Base-by-base conservation (phyloP, 2,329 filamentous ascomycete genomes). In the Ambrosiella beaveri region DNA sequence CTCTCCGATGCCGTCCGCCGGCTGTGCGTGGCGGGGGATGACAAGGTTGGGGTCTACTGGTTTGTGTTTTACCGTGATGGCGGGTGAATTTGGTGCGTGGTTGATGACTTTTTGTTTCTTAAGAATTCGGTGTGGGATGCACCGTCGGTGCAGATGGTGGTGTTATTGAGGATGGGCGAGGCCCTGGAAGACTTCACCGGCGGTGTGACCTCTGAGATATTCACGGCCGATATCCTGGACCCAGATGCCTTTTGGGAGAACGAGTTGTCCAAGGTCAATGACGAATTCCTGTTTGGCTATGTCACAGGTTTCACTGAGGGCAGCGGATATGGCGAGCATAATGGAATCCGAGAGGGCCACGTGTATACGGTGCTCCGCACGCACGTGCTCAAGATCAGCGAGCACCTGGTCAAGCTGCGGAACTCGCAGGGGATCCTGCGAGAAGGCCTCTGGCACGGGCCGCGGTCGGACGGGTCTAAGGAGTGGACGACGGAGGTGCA, bases 21-120 rank as follows among this genome's bases (percentile, higher is more conserved):
- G 15, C 77, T 88, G 7, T 94, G 88, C 64, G 85, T 94, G 37
- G 85, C 82, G 51, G 81, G 85, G 49, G 80, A 94, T 64, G 79
- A 78, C 8, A 75, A 68, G 62, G 82, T 93, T 55, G 88, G 88
- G 7, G 88, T 94, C 2, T 95, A 94, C 65, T 88, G 88, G 1
- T 95, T 95, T 65, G 86, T 94, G 54, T 94, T 95, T 67, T 86
- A 85, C 67, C 75, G 88, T 66, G 88, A 95, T 65, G 88, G 88
- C 57, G 87, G 93, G 69, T 95, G 88, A 89, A 86, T 91, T 59
- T 88, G 89, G 64, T 89, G 86, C 59, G 90, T 95, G 62, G 82
- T 95, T 60, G 89, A 95, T 66, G 89, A 95, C 69, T 94, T 94
- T 70, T 75, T 95, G 2, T 94, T 87, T 67, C 77, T 95, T 15